Conservation (phyloP, 2,329 filamentous ascomycete genomes). For the Ascochyta fabae region DNA sequence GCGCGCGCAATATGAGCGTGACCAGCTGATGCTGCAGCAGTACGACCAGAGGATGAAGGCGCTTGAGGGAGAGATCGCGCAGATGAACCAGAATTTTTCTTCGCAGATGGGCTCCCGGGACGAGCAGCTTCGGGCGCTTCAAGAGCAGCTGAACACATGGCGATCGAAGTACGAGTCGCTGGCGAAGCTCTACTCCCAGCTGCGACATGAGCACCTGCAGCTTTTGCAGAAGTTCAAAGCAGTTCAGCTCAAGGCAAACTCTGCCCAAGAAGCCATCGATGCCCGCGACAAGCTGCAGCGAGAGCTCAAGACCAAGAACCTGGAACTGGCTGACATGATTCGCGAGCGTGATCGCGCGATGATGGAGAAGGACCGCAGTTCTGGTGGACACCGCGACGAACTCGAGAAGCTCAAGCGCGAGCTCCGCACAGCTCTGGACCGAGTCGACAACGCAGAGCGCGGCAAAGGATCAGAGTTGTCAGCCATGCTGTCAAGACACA, state of each 20-base stretch:
- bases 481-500: constrained; percentile 92
- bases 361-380: constrained; percentile 89
- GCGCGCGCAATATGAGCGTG: constrained; percentile 92
- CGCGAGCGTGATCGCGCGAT: constrained; percentile 91
- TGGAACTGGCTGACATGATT: constrained; percentile 99
- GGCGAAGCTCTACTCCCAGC: constrained; percentile 95
- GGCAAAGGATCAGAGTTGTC: constrained; percentile 95
- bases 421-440: constrained; percentile 87
- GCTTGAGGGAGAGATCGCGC: constrained; percentile 82
- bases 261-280: constrained; percentile 95
- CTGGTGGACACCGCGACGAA: constrained; percentile 88
- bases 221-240: constrained; percentile 95
- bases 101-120: constrained; percentile 90
- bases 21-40: constrained; percentile 95
- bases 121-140: constrained; percentile 88
- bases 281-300: constrained; percentile 92
- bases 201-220: constrained; percentile 93
- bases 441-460: constrained; percentile 88
- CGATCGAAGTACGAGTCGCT: constrained; percentile 94
- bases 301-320: constrained; percentile 98
- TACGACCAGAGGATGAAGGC: constrained; percentile 94
- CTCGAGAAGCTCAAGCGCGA: constrained; percentile 94
- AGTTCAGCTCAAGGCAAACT: constrained; percentile 94
- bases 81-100: constrained; percentile 81
- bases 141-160: constrained; percentile 98